Base-by-base conservation (phyloP, 768 basidiomycete species). In the Lactarius hatsudake region DNA sequence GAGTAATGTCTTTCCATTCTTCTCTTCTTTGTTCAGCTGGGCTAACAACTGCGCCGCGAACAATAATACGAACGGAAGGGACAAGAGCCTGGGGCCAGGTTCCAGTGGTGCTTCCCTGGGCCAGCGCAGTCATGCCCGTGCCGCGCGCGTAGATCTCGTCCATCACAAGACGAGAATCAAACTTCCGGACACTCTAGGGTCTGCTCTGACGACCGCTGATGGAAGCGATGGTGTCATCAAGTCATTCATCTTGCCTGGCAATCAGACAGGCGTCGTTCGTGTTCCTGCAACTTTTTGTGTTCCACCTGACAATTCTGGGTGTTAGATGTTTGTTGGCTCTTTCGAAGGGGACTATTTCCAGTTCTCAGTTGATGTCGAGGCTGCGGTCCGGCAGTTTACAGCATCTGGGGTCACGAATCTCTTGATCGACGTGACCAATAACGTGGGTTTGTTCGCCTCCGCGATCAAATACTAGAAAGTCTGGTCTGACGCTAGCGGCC, bases 401-500 rank as follows among this genome's bases (percentile, higher is more conserved):
- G 68, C 73, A 0, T 78, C 80, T 2, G 83, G 83, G 5, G 83
- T 86, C 15, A 81, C 78, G 0, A 81, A 79, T 36, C 74, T 88
- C 13, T 69, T 88, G 28, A 79, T 89, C 54, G 87, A 88, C 72
- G 72, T 87, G 42, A 83, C 83, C 17, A 85, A 87, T 73, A 89
- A 89, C 69, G 84, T 83, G 62, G 87, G 87, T 82, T 54, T 17
- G 80, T 67, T 40, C 18, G 18, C 42, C 23, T 30, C n/a, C 32
- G 9, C 32, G n/a, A 28, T 51, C 23, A 34, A 28, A 40, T 23
- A 13, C 51, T 28, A 28, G 13, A 55, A n/a, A 18, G 6, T 56
- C 53, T 65, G 58, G 6, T 56, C 53, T 65, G 58, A 65, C 34
- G 8, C 12, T 28, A n/a, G 23, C 20, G 5, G 12, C 40, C 15